These are phyloP conservation scores for Proliferodiscus dingleyae DNA, from an alignment of 2,329 filamentous ascomycete species.

Conservation along the genomic window DNA sequence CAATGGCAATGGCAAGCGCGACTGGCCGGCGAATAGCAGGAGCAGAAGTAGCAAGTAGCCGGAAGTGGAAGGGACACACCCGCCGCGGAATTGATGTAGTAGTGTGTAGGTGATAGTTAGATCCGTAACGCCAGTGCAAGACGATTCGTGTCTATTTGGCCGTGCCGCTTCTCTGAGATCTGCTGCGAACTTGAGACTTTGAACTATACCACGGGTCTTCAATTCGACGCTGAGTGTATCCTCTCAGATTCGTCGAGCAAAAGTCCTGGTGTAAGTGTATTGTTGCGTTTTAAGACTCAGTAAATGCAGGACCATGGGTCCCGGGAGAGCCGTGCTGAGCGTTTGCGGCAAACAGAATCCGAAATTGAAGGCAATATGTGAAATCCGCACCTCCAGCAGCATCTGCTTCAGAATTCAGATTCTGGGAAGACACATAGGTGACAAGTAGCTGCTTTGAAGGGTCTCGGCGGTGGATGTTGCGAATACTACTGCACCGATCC, in stretches of 20 bases:
- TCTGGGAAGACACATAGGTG: not conserved
- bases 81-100: not conserved
- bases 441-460: conserved; percentile 1
- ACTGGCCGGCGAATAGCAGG: conserved; percentile 1
- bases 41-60: no score
- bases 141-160: conserved; percentile 8
- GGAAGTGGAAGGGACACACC: conserved; percentile 1
- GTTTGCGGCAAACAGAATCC: conserved; percentile 25
- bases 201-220: no score
- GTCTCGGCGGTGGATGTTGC: conserved; percentile 4
- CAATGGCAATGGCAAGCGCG: conserved; percentile 1
- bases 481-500: conserved; percentile 5
- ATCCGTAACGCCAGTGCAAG: not conserved
- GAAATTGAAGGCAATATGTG: conserved; percentile 16
- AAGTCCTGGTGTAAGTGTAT: not conserved
- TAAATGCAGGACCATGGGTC: conserved; percentile 13
- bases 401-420: not conserved
- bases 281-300: conserved; percentile 1
- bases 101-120: not conserved
- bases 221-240: no score
- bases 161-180: conserved; percentile 9
- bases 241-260: no score
- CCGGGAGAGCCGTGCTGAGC: conserved; percentile 17
- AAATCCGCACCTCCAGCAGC: not conserved
- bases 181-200: conserved; percentile 7